phyloP scores from a whole-genome alignment of 1,139 yeast genomes.

The Lodderomyces theae region DNA sequence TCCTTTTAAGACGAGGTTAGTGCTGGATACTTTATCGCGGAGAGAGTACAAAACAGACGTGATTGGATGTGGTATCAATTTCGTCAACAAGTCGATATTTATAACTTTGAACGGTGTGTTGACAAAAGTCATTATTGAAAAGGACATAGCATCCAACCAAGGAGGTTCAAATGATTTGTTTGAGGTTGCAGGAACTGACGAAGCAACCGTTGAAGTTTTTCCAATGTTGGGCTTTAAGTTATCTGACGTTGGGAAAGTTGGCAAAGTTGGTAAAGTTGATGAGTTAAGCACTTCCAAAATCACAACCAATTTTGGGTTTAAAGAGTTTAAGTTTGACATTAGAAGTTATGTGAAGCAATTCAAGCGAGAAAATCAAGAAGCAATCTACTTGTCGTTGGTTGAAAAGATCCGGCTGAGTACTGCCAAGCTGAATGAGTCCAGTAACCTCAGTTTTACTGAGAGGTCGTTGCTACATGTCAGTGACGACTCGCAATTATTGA shows the following conservation, averaged over 20 bases:
- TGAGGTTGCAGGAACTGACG: constrained; percentile 14
- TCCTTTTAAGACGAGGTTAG: constrained; percentile 29
- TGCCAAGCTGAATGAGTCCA: not conserved
- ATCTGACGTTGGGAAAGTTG: constrained; percentile 22
- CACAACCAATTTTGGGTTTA: constrained; percentile 71
- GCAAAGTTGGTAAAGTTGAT: constrained; percentile 6
- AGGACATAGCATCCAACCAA: constrained; percentile 28
- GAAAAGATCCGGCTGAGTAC: constrained; percentile 11
- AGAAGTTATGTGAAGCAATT: constrained; percentile 54
- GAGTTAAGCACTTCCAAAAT: constrained; percentile 24
- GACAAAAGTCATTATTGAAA: constrained; percentile 30
- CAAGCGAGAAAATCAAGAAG: constrained; percentile 28
- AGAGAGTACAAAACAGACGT: constrained; percentile 46
- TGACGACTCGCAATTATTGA: constrained; percentile 38
- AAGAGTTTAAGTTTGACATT: constrained; percentile 69
- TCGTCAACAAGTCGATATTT: constrained; percentile 59
- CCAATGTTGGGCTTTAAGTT: constrained; percentile 44
- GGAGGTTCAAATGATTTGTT: constrained; percentile 30
- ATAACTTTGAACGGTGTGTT: constrained; percentile 79
- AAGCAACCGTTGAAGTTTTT: constrained; percentile 26
- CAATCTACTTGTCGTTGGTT: constrained; percentile 11
- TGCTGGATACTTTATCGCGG: constrained; percentile 12
- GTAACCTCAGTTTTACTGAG: constrained; percentile 16
- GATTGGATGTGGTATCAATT: constrained; percentile 85
- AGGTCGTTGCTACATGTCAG: constrained; percentile 23